These are phyloP conservation scores for Populus davidiana DNA, from an alignment of 345 rosid genomes.

Conservation along the genomic window DNA sequence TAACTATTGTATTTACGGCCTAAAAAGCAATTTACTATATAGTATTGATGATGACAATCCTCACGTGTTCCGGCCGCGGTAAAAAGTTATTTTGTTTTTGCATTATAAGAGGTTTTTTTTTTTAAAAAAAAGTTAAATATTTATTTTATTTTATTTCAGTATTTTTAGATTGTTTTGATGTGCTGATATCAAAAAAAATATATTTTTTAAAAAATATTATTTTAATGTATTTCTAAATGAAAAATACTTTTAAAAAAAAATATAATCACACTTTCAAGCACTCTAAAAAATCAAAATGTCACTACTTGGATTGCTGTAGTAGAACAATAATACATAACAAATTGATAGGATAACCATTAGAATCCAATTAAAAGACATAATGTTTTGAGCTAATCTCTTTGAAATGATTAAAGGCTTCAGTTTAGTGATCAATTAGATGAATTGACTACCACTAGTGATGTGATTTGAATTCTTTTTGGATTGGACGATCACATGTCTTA, in stretches of 20 bases:
- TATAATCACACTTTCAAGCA: fast-evolving
- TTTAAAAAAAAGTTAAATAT: too few species aligned
- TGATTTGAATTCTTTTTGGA: not conserved
- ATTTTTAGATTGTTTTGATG: too few species aligned
- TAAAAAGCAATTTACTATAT: not conserved
- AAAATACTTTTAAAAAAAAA: too few species aligned
- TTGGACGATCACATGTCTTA: not conserved
- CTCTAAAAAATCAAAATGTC: too few species aligned
- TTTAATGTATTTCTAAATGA: too few species aligned
- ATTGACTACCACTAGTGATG: not conserved
- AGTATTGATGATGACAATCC: not conserved
- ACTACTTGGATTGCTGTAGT: not conserved
- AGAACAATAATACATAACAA: not conserved
- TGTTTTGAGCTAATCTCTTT: not conserved
- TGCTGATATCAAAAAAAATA: too few species aligned
- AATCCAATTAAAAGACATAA: not conserved
- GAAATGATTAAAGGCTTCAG: not conserved
- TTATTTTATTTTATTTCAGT: too few species aligned
- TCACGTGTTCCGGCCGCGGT: too few species aligned
- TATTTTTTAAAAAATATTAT: too few species aligned
- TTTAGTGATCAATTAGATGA: constrained; percentile 9
- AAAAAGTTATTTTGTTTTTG: too few species aligned
- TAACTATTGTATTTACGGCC: not conserved
- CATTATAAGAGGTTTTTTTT: too few species aligned
- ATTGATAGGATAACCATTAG: not conserved